Conservation (phyloP, 192 early-diverging fungal genomes). For the Coemansia sp. region DNA sequence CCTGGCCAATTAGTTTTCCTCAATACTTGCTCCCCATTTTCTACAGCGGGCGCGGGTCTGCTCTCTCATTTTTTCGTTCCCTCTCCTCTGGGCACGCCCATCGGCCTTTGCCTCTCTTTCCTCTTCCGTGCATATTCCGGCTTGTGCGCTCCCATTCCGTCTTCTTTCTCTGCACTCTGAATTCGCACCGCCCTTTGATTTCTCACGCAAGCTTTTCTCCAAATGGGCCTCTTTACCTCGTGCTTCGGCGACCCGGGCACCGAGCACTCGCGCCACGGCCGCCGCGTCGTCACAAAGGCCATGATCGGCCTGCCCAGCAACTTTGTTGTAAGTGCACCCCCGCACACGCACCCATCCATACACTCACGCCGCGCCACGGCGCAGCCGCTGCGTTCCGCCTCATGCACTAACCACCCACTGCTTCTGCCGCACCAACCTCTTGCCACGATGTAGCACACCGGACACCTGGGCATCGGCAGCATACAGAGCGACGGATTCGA, state of each 20-base stretch:
- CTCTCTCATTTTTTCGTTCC: slow-evolving; percentile 1
- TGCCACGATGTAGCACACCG: slow-evolving; percentile 32
- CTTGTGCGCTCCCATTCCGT: neutral
- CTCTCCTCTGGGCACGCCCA: no score
- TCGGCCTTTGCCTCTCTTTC: slow-evolving; percentile 1
- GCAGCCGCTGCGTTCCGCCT: no score
- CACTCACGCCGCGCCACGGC: no score
- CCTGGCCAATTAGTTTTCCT: neutral
- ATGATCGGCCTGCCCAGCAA: slow-evolving; percentile 49
- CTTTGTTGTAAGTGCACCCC: slow-evolving; percentile 44
- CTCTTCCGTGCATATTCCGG: neutral
- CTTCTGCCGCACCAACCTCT: neutral
- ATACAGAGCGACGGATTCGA: slow-evolving; percentile 24
- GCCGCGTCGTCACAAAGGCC: slow-evolving; percentile 42
- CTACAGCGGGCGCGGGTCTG: no score
- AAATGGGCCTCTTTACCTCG: slow-evolving; percentile 49
- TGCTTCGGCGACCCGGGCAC: slow-evolving; percentile 41
- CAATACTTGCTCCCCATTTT: neutral
- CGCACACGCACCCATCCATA: no score
- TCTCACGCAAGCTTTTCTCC: neutral
- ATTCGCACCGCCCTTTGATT: no score
- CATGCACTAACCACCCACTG: no score
- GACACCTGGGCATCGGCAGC: slow-evolving; percentile 46
- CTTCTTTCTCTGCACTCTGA: neutral
- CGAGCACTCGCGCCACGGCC: slow-evolving; percentile 7